Base-by-base conservation (phyloP, 805 yeast species). In the Debaryomyces maramus region DNA sequence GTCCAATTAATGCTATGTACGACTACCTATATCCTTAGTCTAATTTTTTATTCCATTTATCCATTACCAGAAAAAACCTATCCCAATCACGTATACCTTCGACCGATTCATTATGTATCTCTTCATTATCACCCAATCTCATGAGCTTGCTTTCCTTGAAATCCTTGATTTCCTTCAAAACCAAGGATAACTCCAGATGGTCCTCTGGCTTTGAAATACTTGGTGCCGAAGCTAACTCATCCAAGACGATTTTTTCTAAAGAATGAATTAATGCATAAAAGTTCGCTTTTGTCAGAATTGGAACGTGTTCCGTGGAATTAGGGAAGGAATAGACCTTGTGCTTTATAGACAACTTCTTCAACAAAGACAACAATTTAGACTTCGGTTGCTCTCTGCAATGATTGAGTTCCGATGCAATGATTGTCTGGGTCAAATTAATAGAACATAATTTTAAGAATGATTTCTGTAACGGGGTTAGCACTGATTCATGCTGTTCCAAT, bases 291-390 rank as follows among this genome's bases (percentile, higher is more conserved):
- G 59, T 7, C 60, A 63, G 54, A 11, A 33, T 19, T n/a, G 27
- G n/a, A 14, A 21, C 11, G 56, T 30, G 53, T 62, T 8, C 30
- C 6, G 31, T 38, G 1, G 17, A 5, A n/a, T 46, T 47, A 6
- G 43, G 46, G n/a, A 59, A 38, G 1, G 40, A 37, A 41, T 59
- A 60, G 4, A 67, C 29, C 43, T 59, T 58, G 51, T 55, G 50
- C 42, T 60, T 63, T 26, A 59, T 55, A 5, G 70, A 64, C 7
- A 66, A 38, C 32, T 51, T 55, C 46, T 67, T 66, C 34, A 67
- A 49, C 4, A 41, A 40, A 6, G 70, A 60, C 10, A 65, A 44
- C 6, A 56, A 38, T 15, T 40, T 33, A 5, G 64, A 55, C 4
- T 32, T 19, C 7, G 26, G 26, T 7, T 28, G 10, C 4, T 15